phyloP scores from a whole-genome alignment of 306 rosid species.

The Ziziphus jujuba region DNA sequence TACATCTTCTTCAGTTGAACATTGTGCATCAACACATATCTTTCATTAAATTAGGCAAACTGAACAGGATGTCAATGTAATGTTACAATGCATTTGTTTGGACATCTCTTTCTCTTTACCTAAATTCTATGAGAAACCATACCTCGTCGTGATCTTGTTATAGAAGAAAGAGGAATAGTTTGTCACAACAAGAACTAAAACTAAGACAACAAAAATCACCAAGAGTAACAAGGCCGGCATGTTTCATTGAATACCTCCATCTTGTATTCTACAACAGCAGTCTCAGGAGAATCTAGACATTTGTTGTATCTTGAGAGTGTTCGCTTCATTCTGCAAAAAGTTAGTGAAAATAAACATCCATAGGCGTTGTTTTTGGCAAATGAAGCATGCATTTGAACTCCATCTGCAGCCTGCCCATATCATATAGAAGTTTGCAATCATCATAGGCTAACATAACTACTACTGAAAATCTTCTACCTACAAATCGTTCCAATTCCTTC shows the following conservation, averaged over 20 bases:
- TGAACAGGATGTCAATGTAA: no score
- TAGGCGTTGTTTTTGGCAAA: not conserved
- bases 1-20: not conserved
- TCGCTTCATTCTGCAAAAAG: constrained; percentile 61
- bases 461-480: not conserved
- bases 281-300: constrained; percentile 59
- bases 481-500: no score
- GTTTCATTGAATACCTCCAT: constrained; percentile 56
- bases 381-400: not conserved
- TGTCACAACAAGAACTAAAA: constrained; percentile 5
- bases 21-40: not conserved
- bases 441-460: not conserved
- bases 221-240: constrained; percentile 4
- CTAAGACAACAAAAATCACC: not conserved
- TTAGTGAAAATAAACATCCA: constrained; percentile 10
- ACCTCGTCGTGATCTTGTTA: not conserved
- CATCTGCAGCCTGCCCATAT: not conserved
- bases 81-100: not conserved
- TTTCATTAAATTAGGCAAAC: not conserved
- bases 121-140: not conserved
- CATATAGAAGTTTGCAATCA: not conserved
- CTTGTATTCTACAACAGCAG: constrained; percentile 37
- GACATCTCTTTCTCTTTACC: not conserved
- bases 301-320: constrained; percentile 86
- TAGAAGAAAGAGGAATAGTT: not conserved